These are phyloP conservation scores for Teratosphaeria pseudoeucalypti DNA, from an alignment of 2,329 filamentous ascomycete genomes.

Conservation along the genomic window DNA sequence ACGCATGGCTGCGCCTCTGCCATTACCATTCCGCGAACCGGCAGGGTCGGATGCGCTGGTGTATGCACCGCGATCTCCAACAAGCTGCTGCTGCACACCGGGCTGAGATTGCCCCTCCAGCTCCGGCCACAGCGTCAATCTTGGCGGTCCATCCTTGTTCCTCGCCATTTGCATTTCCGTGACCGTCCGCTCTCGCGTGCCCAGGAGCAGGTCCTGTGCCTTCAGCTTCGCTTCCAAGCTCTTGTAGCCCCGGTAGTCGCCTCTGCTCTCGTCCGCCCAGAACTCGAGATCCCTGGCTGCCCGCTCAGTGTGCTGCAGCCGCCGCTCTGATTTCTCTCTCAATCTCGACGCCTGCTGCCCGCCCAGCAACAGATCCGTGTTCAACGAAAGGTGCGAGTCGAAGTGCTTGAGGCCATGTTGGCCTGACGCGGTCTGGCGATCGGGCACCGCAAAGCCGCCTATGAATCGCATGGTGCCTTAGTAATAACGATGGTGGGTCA, in stretches of 20 bases:
- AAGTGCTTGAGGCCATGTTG: not conserved
- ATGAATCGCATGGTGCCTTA: not conserved
- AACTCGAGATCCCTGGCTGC: not conserved
- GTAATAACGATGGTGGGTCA: not conserved
- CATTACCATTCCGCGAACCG: not conserved
- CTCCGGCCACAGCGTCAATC: constrained; percentile 5
- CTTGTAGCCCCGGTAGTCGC: not conserved
- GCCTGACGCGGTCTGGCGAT: not conserved
- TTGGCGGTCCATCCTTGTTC: not conserved
- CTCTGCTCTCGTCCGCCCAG: not conserved
- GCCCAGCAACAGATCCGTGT: not conserved
- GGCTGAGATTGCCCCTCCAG: constrained; percentile 1
- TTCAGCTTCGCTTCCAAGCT: not conserved
- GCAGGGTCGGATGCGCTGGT: not conserved
- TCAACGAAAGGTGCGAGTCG: not conserved
- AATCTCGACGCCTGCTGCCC: not conserved
- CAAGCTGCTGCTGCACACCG: not conserved
- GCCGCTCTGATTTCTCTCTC: not conserved
- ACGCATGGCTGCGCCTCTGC: not conserved
- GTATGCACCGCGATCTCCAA: not conserved
- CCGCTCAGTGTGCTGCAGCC: not conserved
- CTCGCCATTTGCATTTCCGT: not conserved
- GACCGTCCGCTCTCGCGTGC: not conserved
- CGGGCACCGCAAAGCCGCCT: not conserved
- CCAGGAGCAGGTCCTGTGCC: not conserved